Base-by-base conservation (phyloP, 495 filamentous ascomycete species). In the Aspergillus bridgeri region DNA sequence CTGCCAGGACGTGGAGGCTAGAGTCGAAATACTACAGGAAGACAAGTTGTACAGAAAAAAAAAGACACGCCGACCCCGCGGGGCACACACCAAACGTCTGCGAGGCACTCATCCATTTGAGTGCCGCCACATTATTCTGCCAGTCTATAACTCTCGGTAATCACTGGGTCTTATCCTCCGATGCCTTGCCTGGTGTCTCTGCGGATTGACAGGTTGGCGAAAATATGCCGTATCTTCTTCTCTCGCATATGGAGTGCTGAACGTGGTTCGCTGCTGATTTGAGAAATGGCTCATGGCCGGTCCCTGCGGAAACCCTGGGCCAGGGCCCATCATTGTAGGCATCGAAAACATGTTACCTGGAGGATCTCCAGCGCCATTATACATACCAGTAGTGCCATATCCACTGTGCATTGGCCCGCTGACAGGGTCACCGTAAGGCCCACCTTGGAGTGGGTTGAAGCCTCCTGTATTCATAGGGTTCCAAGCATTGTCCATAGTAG, bases 211-310 rank as follows among this genome's bases (percentile, higher is more conserved):
- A 2, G 94, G 94, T 67, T 96, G 92, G 20, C 94, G 86, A 72
- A 98, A 94, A 72, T 98, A 98, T 19, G 94, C 89, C 50, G 90
- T 89, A 58, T 96, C 92, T 60, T 96, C 91, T 56, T 90, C 89
- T 52, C 85, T 82, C n/a, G 79, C 75, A 57, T 79, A 77, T 5
- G 84, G 83, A 19, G 80, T 81, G 38, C 76, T 77, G 60, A 87
- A 89, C 23, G 81, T 71, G 8, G 82, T 86, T 52, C 86, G 81
- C 73, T 94, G 88, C 70, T 94, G 85, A 64, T 89, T 88, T 21
- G 84, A 80, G 62, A 90, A 90, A 49, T 73, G 70, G 25, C 75
- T 73, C 61, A 72, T 71, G 9, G 64, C 71, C 9, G 60, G 48
- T 33, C 69, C 72, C 58, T 71, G 74, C 43, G 61, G 54, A 57